Evolutionary conservation across 2,329 filamentous ascomycete species (phyloP), one percentile per base, ranked within the genome.

Genomic region (Alternaria arborescens): DNA sequence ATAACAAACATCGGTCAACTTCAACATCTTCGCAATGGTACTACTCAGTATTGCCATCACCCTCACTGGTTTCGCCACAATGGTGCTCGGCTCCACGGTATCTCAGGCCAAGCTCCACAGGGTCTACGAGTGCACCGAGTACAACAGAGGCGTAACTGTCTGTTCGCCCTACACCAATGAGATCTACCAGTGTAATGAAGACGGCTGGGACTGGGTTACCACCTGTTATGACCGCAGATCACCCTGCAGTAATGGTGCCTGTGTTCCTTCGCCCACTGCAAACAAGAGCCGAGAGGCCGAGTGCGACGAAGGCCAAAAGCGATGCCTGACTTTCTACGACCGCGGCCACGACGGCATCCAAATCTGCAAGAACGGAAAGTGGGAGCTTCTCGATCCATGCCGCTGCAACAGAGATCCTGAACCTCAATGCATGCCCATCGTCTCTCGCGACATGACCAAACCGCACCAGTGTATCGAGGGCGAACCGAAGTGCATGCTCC

Each of bases 401-500:
- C 30, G 46, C 30, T 48, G 46, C 20, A 48, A 12, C 3, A 18
- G 18, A 11, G 18, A 16, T 20, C 46, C 46, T 34, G 8, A 34
- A 42, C 26, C 50, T 14, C 50, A 52, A n/a, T 32, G 28, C 43
- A 44, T n/a, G 8, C 20, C 36, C 10, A 36, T 50, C 5, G 30
- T 34, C 22, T 48, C 46, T 24, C 46, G 20, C 38, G 41, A 50
- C 16, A 14, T 16, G 7, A 20, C 18, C 22, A 11, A 20, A 6
- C 3, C 7, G 8, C 48, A 36, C 20, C 26, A 22, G 6, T 63
- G 61, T 38, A 52, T 7, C 2, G 40, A 57, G 20, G 47, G 36
- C 43, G 42, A 60, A 4, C 16, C 52, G 6, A 60, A 53, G 7
- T 63, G 61, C 26, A 16, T 56, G 18, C 50, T 58, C 2, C 42